These are phyloP conservation scores for Uronychia setigera DNA, from an alignment of 73 alveolate genomes.

Conservation along the genomic window DNA sequence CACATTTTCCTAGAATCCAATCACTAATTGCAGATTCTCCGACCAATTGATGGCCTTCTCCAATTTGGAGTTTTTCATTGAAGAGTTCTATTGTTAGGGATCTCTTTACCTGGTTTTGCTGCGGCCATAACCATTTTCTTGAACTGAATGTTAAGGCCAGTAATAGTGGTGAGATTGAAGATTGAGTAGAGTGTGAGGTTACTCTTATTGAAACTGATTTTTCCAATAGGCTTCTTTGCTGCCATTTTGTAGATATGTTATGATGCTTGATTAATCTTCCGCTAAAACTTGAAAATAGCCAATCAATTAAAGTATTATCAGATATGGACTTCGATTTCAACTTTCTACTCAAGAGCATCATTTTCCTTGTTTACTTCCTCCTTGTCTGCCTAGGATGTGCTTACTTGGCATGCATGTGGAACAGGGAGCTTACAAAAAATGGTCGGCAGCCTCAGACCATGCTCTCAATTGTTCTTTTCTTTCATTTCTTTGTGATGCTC, in stretches of 20 bases:
- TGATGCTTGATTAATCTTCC: slow-evolving; percentile 16
- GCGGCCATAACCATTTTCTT: too few species aligned
- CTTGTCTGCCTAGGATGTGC: slow-evolving; percentile 4
- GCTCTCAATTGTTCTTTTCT: slow-evolving; percentile 10
- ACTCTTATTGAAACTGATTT: too few species aligned
- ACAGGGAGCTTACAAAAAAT: slow-evolving; percentile 10
- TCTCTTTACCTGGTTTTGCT: too few species aligned
- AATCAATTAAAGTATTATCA: too few species aligned
- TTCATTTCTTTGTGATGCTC: slow-evolving; percentile 22
- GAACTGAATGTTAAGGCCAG: too few species aligned
- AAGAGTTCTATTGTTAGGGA: not conserved
- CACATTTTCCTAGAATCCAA: not conserved
- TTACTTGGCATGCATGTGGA: slow-evolving; percentile 38
- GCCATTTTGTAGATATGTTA: too few species aligned
- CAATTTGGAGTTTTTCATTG: not conserved
- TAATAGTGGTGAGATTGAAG: too few species aligned
- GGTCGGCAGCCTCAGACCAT: slow-evolving; percentile 27
- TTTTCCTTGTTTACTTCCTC: slow-evolving; percentile 6
- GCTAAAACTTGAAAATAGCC: too few species aligned
- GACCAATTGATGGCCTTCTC: not conserved
- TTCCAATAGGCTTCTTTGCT: too few species aligned
- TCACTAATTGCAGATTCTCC: not conserved
- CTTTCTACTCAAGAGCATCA: not conserved
- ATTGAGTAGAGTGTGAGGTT: too few species aligned
- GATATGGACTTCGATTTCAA: not conserved